A percentile compares a stretch with the other conserved stretches of the same genome.
phyloP scores from a whole-genome alignment of 2,329 filamentous ascomycete species.

The Aspergillus ibericus region DNA sequence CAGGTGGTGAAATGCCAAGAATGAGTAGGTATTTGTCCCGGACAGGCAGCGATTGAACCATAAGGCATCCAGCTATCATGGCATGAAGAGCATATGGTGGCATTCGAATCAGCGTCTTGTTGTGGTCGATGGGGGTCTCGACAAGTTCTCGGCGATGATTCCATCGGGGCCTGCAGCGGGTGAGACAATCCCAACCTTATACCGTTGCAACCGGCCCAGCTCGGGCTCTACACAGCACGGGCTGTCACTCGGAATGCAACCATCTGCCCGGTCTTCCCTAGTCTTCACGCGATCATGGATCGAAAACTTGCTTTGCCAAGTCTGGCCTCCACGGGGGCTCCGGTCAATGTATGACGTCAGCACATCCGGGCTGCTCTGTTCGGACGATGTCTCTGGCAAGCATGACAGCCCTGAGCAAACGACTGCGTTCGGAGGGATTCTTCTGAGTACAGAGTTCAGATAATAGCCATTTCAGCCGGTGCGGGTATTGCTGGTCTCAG shows the following conservation, averaged over 20 bases:
- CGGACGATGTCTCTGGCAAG: neutral
- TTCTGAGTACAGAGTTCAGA: no score
- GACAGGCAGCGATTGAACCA: neutral
- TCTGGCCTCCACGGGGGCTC: neutral
- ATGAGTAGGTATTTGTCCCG: neutral
- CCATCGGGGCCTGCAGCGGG: neutral
- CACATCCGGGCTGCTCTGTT: neutral
- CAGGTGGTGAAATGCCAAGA: neutral
- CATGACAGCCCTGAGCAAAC: neutral
- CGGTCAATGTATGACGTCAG: neutral
- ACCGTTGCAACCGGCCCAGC: neutral
- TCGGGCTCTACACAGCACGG: neutral
- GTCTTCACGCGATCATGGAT: neutral
- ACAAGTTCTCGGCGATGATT: neutral
- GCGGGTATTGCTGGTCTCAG: no score
- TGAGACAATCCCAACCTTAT: neutral
- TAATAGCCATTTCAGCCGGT: no score
- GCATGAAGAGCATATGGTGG: neutral
- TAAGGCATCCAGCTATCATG: neutral
- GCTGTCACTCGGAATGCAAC: neutral
- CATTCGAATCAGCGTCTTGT: neutral
- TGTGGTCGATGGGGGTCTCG: neutral
- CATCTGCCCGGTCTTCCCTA: neutral
- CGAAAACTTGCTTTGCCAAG: neutral
- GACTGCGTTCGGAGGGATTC: neutral